Percentiles rank a stretch among this genome's conserved stretches.
Conservation (phyloP, 225 moss, liverwort and hornwort genomes). For the Pseudoscleropodium purum region DNA sequence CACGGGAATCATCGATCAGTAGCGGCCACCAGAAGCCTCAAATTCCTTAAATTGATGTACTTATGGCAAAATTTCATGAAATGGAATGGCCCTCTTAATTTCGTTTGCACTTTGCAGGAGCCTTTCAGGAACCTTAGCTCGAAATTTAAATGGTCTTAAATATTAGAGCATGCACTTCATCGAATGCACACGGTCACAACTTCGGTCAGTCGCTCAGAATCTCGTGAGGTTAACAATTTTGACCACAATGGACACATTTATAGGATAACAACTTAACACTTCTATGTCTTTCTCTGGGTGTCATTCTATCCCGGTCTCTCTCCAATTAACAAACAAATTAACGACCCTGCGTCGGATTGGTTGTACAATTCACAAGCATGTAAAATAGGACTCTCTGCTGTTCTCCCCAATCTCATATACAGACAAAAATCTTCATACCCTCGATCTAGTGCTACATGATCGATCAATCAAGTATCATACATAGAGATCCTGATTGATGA, state of each 20-base stretch:
- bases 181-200: not conserved
- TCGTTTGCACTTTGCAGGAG: not conserved
- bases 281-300: no score
- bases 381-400: not conserved
- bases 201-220: not conserved
- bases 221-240: not conserved
- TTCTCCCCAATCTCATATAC: not conserved
- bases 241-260: not conserved
- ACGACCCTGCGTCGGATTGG: not conserved
- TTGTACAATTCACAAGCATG: not conserved
- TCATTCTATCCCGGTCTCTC: not conserved
- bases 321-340: not conserved
- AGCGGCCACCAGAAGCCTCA: not conserved
- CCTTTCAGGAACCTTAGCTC: not conserved
- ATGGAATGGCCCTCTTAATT: not conserved
- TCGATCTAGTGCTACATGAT: not conserved
- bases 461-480: not conserved
- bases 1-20: not conserved
- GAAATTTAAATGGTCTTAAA: not conserved
- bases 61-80: not conserved
- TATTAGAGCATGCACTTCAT: not conserved
- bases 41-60: not conserved
- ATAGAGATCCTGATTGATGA: not conserved
- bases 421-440: not conserved
- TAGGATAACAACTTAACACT: not conserved